Conservation (phyloP, 108 stramenopile species). For the Skeletonema costatum region DNA sequence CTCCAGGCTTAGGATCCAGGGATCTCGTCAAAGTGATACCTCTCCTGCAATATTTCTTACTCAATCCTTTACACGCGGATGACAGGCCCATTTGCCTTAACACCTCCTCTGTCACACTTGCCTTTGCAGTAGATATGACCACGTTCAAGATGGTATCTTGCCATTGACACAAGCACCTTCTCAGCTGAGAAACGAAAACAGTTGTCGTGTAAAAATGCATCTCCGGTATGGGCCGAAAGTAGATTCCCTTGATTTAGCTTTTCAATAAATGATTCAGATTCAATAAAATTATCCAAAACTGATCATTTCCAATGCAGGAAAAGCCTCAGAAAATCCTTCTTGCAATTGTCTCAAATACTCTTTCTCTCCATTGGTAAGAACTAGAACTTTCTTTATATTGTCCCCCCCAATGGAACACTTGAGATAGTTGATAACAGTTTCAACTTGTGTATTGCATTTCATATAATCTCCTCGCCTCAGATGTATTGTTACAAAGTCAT, state of each 20-base stretch:
- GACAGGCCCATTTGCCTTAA: too few relatives aligned
- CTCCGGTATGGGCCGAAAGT: neutral
- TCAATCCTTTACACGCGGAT: too few relatives aligned
- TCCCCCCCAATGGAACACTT: neutral
- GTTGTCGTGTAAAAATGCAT: neutral
- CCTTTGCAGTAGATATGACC: neutral
- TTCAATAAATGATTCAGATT: slow-evolving; percentile 2
- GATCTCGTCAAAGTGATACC: too few relatives aligned
- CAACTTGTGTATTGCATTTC: too few relatives aligned
- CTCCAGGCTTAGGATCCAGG: too few relatives aligned
- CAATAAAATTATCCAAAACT: neutral
- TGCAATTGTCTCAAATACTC: neutral
- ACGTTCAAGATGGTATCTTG: slow-evolving; percentile 6
- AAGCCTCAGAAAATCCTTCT: neutral
- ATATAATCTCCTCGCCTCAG: too few relatives aligned
- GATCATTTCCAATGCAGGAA: neutral
- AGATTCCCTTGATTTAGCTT: neutral
- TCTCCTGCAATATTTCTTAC: too few relatives aligned
- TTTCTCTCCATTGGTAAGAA: neutral
- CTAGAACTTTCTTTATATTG: neutral
- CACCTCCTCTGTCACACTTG: too few relatives aligned
- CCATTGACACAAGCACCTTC: slow-evolving; percentile 1
- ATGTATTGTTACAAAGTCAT: too few relatives aligned
- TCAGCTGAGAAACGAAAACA: slow-evolving; percentile 1
- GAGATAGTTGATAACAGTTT: too few relatives aligned